Conservation (phyloP, 129 eudicot genomes). For the sunflower (Helianthus annuus) region HanXRQr2.0-SUNRISE NC_035448.2:166917381-166917880, state of each 20-base stretch:
- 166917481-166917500: too few species aligned
- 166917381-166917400: background rate
- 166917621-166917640: background rate
- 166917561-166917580: background rate
- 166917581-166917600: background rate
- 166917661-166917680: background rate
- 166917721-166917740: background rate
- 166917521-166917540: constrained; percentile 6
- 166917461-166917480: constrained; percentile 30
- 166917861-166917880: background rate
- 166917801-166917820: constrained; percentile 8
- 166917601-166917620: background rate
- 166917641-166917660: background rate
- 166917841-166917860: too few species aligned
- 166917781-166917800: background rate
- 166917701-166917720: background rate
- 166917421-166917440: background rate
- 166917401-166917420: background rate
- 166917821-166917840: background rate
- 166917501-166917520: too few species aligned
- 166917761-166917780: constrained; percentile 32
- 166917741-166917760: constrained; percentile 19
- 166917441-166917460: constrained; percentile 19
- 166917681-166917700: background rate
- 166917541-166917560: constrained; percentile 7